Percentiles rank a stretch among this genome's conserved stretches.
Conservation (phyloP, 140 eudicot genomes). For the Anethum foeniculum region DNA sequence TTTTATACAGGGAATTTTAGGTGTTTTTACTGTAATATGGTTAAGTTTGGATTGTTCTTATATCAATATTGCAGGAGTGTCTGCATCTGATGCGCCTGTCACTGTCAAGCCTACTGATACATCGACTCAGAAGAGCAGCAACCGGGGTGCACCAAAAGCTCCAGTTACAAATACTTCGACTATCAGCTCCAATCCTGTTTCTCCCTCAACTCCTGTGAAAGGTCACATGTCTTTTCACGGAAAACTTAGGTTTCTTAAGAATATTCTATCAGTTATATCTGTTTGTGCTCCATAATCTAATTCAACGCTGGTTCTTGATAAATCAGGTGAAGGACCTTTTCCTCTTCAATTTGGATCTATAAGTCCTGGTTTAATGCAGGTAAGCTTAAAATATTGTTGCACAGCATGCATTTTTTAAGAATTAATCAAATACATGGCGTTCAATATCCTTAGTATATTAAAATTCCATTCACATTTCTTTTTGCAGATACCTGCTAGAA, state of each 20-base stretch:
- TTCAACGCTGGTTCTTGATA: not conserved
- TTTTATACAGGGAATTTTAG: not conserved
- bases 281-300: not conserved
- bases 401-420: constrained; percentile 7
- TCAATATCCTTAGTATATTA: not conserved
- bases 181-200: constrained; percentile 25
- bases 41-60: not conserved
- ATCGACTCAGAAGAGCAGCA: constrained; percentile 34
- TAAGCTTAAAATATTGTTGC: constrained; percentile 9
- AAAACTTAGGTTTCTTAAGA: not conserved
- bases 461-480: not conserved
- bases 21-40: no score
- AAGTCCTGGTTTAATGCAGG: constrained; percentile 82
- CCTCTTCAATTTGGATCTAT: constrained; percentile 87
- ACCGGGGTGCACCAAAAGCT: constrained; percentile 49
- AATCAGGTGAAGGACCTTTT: constrained; percentile 44
- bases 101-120: constrained; percentile 40
- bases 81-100: constrained; percentile 39
- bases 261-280: not conserved
- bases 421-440: not conserved
- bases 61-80: constrained; percentile 29
- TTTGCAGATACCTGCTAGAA: constrained; percentile 75
- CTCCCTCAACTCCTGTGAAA: constrained; percentile 55
- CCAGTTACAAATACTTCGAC: constrained; percentile 35
- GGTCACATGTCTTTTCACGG: constrained; percentile 27